Evolutionary conservation across 768 basidiomycete species (phyloP).

Genomic region (Lanmaoa rubissima): DNA sequence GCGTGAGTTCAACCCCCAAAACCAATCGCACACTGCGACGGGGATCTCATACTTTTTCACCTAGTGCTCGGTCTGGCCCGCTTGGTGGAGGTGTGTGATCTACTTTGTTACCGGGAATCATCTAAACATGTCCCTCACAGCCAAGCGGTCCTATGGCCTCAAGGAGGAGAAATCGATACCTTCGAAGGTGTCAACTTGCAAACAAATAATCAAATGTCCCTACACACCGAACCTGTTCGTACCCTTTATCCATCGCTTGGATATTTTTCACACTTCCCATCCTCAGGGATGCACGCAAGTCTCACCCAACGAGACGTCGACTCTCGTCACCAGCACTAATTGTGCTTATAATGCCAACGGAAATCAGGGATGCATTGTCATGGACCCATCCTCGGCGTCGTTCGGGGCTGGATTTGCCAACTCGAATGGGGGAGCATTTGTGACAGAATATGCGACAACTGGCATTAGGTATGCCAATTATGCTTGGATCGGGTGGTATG

Average conservation of each 20-base stretch:
- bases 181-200: slow-evolving; percentile 78
- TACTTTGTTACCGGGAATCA: neutral
- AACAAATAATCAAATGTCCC: slow-evolving; percentile 64
- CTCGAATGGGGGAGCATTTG: slow-evolving; percentile 69
- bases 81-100: slow-evolving; percentile 44
- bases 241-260: neutral
- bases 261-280: neutral
- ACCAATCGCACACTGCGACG: neutral
- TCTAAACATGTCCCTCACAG: slow-evolving; percentile 21
- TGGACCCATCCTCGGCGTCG: slow-evolving; percentile 50
- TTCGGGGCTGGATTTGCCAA: slow-evolving; percentile 68
- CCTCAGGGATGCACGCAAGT: slow-evolving; percentile 51
- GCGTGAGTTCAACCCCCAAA: slow-evolving; percentile 40
- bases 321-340: slow-evolving; percentile 53
- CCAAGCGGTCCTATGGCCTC: slow-evolving; percentile 58
- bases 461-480: slow-evolving; percentile 57
- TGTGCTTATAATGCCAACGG: slow-evolving; percentile 54
- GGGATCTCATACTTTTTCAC: slow-evolving; percentile 1
- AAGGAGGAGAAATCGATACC: slow-evolving; percentile 73
- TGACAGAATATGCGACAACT: slow-evolving; percentile 64
- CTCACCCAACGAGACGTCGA: slow-evolving; percentile 49
- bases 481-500: neutral
- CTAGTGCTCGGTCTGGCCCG: slow-evolving; percentile 73
- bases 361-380: slow-evolving; percentile 66
- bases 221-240: slow-evolving; percentile 62